Percentiles rank a stretch among this genome's conserved stretches.
phyloP scores from a whole-genome alignment of 441 rosid genomes.

The Iberis amara region DNA sequence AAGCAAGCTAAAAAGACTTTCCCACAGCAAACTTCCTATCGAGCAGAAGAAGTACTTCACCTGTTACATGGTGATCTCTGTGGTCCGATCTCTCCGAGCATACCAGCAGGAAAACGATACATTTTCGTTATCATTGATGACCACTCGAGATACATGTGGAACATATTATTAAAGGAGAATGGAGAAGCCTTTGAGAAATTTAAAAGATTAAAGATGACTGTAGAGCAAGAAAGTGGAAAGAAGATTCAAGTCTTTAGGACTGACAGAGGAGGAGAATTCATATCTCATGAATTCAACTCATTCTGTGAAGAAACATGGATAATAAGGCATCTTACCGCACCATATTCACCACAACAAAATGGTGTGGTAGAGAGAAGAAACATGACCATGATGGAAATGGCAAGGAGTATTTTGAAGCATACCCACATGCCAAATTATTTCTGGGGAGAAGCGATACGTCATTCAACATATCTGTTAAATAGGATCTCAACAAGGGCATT shows the following conservation, averaged over 20 bases:
- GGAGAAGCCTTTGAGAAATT: background rate
- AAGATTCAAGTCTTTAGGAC: background rate
- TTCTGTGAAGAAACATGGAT: accelerated
- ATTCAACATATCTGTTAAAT: too few species aligned
- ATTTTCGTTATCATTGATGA: background rate
- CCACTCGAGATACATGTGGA: background rate
- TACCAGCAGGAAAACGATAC: background rate
- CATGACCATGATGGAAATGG: background rate
- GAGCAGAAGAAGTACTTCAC: background rate
- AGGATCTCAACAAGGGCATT: too few species aligned
- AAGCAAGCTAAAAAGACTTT: background rate
- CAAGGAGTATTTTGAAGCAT: background rate
- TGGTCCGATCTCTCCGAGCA: background rate
- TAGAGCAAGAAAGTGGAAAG: background rate
- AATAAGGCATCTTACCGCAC: background rate
- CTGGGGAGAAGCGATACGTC: background rate
- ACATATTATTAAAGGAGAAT: background rate
- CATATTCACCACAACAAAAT: background rate
- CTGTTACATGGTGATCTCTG: background rate
- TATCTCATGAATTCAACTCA: background rate
- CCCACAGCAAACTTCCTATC: background rate
- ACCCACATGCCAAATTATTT: background rate
- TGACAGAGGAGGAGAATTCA: background rate
- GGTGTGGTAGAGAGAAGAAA: background rate
- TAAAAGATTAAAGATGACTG: too few species aligned